A percentile compares a stretch with the other conserved stretches of the same genome.
Evolutionary conservation across 441 rosid species (phyloP).

Genomic region (Brassica hybrid): DNA sequence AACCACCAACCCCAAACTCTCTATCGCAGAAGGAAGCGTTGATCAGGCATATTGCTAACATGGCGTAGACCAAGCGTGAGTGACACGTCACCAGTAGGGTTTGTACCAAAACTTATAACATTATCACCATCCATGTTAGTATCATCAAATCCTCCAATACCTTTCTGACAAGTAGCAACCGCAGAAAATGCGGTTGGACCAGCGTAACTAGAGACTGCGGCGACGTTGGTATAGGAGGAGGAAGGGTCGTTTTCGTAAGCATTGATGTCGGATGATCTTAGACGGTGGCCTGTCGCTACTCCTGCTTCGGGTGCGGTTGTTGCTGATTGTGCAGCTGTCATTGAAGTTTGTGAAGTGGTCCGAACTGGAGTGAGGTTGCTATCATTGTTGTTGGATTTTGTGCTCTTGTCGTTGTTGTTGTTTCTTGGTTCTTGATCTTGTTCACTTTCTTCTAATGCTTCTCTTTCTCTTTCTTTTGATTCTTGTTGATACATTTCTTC

Average conservation of each 20-base stretch:
- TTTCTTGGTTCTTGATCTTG: constrained; percentile 34
- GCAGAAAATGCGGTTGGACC: constrained; percentile 33
- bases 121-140: constrained; percentile 46
- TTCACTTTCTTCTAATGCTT: constrained; percentile 33
- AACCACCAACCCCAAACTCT: constrained; percentile 63
- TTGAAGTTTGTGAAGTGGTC: constrained; percentile 64
- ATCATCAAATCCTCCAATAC: constrained; percentile 43
- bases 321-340: constrained; percentile 36
- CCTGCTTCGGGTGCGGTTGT: constrained; percentile 38
- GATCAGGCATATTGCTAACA: constrained; percentile 72
- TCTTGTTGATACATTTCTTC: constrained; percentile 99
- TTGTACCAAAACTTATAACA: constrained; percentile 71
- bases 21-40: constrained; percentile 65
- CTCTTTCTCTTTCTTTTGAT: constrained; percentile 45
- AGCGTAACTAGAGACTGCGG: constrained; percentile 25
- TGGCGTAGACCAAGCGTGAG: constrained; percentile 93
- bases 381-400: constrained; percentile 43
- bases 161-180: constrained; percentile 35
- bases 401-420: constrained; percentile 37
- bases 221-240: constrained; percentile 33
- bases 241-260: constrained; percentile 71
- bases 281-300: constrained; percentile 48
- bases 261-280: constrained; percentile 63
- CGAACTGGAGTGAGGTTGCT: constrained; percentile 43
- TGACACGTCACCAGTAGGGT: constrained; percentile 73